Conservation (phyloP, 75 land plant genomes). For the Adiantum capillusveneris region DNA sequence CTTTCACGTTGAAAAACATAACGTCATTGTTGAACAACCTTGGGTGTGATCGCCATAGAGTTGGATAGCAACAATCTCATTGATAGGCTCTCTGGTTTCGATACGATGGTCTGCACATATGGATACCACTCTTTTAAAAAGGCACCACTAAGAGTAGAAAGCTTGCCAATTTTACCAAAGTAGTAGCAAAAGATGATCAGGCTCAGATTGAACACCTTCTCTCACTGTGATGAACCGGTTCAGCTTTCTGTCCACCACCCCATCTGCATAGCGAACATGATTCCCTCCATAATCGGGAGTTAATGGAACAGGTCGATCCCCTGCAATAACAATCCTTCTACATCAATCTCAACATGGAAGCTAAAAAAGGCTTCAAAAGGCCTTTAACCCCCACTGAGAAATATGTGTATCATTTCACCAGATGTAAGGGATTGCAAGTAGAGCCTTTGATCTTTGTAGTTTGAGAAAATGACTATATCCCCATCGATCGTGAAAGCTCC, state of each 20-base stretch:
- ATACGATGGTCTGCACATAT: constrained; percentile 51
- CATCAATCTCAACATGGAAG: not conserved
- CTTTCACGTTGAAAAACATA: too few species aligned
- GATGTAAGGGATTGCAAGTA: constrained; percentile 51
- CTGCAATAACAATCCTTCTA: constrained; percentile 6
- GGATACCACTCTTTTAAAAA: not conserved
- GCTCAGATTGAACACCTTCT: constrained; percentile 46
- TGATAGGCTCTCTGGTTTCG: constrained; percentile 42
- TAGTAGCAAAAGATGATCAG: too few species aligned
- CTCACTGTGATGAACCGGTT: constrained; percentile 49
- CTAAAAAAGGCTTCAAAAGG: too few species aligned
- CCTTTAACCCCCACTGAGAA: not conserved
- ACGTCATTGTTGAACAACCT: constrained; percentile 20
- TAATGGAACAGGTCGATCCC: constrained; percentile 41
- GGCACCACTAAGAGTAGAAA: too few species aligned
- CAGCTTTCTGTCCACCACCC: constrained; percentile 49
- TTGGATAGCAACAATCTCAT: constrained; percentile 51
- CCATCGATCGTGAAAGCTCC: constrained; percentile 63
- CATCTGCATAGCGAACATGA: constrained; percentile 68
- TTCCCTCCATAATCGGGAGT: constrained; percentile 68
- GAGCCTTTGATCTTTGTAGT: constrained; percentile 75
- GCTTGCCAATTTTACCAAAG: too few species aligned
- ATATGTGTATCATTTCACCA: constrained; percentile 7
- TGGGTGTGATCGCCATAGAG: constrained; percentile 20
- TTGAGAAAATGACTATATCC: constrained; percentile 55